Conservation (phyloP, 345 rosid genomes). For the Stellera chamaejasme region DNA sequence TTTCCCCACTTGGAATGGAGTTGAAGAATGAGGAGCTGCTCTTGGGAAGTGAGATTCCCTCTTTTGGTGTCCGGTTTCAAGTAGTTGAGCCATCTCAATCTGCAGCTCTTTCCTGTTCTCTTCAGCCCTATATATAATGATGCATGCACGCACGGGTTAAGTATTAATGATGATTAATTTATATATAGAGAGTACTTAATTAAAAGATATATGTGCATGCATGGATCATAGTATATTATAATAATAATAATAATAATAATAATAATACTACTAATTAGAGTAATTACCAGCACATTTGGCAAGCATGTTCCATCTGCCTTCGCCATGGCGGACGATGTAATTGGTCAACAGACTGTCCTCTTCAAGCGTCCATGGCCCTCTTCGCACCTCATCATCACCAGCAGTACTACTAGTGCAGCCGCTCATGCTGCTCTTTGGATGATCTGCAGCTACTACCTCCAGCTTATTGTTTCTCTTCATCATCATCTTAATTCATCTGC, state of each 20-base stretch:
- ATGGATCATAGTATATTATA: too few species aligned
- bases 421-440: too few species aligned
- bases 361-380: conserved; percentile 94
- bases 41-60: conserved; percentile 78
- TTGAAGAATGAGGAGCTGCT: conserved; percentile 77
- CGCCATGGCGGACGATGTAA: conserved; percentile 66
- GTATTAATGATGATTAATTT: too few species aligned
- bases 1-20: conserved; percentile 95
- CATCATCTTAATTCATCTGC: too few species aligned
- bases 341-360: conserved; percentile 67
- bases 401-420: background rate
- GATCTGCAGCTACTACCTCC: background rate
- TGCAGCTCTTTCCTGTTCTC: conserved; percentile 91
- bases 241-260: too few species aligned
- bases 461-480: too few species aligned
- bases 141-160: too few species aligned
- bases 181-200: too few species aligned
- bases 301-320: conserved; percentile 79
- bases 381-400: conserved; percentile 42
- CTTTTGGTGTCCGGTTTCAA: conserved; percentile 84
- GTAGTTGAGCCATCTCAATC: conserved; percentile 91
- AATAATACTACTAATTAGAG: too few species aligned
- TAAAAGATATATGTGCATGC: too few species aligned
- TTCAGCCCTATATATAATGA: conserved; percentile 53
- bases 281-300: conserved; percentile 71